phyloP scores from a whole-genome alignment of 2,329 filamentous ascomycete species.

The Alternaria sp. region DNA sequence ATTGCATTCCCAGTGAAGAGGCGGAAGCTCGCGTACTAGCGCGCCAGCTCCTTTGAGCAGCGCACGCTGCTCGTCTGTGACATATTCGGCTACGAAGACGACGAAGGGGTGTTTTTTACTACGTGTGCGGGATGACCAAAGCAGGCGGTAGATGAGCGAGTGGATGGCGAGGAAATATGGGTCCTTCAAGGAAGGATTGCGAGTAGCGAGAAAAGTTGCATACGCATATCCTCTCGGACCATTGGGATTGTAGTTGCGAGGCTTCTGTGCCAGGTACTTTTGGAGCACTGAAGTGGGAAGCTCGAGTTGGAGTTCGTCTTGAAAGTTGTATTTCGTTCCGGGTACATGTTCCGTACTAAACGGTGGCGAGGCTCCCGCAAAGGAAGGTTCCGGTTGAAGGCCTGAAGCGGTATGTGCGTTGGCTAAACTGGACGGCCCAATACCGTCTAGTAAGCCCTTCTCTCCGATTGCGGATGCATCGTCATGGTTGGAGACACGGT shows the following conservation, averaged over 20 bases:
- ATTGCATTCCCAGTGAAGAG: slow-evolving; percentile 37
- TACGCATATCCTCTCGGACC: slow-evolving; percentile 30
- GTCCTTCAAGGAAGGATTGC: slow-evolving; percentile 40
- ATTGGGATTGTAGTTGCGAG: slow-evolving; percentile 33
- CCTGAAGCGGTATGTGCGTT: neutral
- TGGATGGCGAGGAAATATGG: slow-evolving; percentile 46
- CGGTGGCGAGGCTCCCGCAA: neutral
- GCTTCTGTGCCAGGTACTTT: slow-evolving; percentile 19
- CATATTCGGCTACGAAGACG: slow-evolving; percentile 44
- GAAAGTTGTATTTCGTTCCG: slow-evolving; percentile 31
- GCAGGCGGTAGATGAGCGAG: slow-evolving; percentile 39
- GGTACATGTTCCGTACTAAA: neutral
- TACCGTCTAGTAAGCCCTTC: neutral
- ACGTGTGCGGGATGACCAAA: slow-evolving; percentile 40
- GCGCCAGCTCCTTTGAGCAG: slow-evolving; percentile 42
- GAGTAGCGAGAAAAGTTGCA: slow-evolving; percentile 43
- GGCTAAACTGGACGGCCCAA: neutral
- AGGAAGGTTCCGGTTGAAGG: neutral
- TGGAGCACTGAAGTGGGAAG: slow-evolving; percentile 25
- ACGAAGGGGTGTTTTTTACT: slow-evolving; percentile 36
- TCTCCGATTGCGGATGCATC: neutral
- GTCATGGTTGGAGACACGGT: neutral
- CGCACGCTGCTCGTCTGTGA: slow-evolving; percentile 37
- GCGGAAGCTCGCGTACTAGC: slow-evolving; percentile 39
- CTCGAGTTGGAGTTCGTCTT: slow-evolving; percentile 34